Evolutionary conservation across 257 asterid genomes (phyloP).

Genomic region (Galeopsis tetrahit): DNA sequence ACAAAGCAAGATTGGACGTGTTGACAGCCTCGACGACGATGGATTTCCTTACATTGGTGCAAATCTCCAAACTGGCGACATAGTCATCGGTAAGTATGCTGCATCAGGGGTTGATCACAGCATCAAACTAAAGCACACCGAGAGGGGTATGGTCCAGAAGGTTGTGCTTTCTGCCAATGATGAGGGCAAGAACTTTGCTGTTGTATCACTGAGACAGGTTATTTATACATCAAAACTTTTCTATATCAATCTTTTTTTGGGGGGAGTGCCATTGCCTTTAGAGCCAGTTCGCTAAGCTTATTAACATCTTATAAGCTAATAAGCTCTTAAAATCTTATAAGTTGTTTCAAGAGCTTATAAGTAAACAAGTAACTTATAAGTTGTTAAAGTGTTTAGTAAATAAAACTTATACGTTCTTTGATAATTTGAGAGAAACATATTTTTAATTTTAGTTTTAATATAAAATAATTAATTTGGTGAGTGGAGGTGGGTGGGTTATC

Average conservation of each 20-base stretch:
- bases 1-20: conserved; percentile 83
- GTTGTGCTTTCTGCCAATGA: conserved; percentile 86
- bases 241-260: conserved; percentile 1
- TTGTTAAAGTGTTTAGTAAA: too few species aligned
- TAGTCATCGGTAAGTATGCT: conserved; percentile 81
- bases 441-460: too few species aligned
- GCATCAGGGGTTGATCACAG: conserved; percentile 86
- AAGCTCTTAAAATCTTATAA: too few species aligned
- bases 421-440: too few species aligned
- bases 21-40: conserved; percentile 91
- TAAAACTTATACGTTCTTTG: too few species aligned
- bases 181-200: conserved; percentile 83
- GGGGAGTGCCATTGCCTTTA: neutral
- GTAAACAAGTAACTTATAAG: too few species aligned
- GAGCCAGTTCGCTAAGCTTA: too few species aligned
- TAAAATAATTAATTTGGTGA: too few species aligned
- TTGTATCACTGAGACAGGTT: conserved; percentile 92
- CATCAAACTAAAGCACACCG: conserved; percentile 90
- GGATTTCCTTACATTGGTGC: conserved; percentile 94
- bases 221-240: conserved; percentile 14
- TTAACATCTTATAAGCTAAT: too few species aligned
- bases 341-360: too few species aligned
- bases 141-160: conserved; percentile 94
- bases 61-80: conserved; percentile 85
- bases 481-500: too few species aligned